Percentiles rank a stretch among this genome's conserved stretches.
phyloP scores from a whole-genome alignment of 192 early-diverging fungal species.

The Rhizophagus sp. region DNA sequence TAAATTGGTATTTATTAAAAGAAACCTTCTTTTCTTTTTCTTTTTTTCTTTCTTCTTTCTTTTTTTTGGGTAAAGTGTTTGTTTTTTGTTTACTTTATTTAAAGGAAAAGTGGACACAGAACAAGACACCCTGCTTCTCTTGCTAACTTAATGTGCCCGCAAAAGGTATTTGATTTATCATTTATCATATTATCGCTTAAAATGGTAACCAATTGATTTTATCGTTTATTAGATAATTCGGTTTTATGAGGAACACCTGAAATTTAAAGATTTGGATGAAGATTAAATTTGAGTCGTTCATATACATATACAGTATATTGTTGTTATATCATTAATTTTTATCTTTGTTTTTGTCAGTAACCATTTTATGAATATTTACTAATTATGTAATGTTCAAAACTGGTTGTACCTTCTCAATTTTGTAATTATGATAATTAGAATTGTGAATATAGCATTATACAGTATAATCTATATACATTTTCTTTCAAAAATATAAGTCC shows the following conservation, averaged over 20 bases:
- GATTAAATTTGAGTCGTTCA: background rate
- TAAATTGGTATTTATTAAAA: constrained; percentile 15
- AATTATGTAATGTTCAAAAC: too few species aligned
- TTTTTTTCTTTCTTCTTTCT: too few species aligned
- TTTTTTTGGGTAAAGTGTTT: background rate
- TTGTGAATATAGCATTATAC: too few species aligned
- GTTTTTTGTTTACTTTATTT: background rate
- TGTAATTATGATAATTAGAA: too few species aligned
- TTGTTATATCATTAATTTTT: too few species aligned
- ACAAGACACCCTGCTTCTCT: constrained; percentile 9
- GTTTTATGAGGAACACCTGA: background rate
- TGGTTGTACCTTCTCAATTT: too few species aligned
- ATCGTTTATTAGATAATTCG: background rate
- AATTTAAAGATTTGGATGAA: background rate
- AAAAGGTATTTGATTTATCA: constrained; percentile 6
- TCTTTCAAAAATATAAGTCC: too few species aligned
- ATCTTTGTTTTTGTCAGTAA: too few species aligned
- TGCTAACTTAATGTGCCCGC: constrained; percentile 18
- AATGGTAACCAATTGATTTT: background rate
- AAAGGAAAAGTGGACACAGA: constrained; percentile 23
- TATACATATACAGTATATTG: too few species aligned
- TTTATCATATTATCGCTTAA: background rate
- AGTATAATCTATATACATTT: too few species aligned
- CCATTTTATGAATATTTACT: too few species aligned
- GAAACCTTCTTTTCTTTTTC: too few species aligned